phyloP scores from a whole-genome alignment of 2,329 filamentous ascomycete species.

The Xylariales sp. region DNA sequence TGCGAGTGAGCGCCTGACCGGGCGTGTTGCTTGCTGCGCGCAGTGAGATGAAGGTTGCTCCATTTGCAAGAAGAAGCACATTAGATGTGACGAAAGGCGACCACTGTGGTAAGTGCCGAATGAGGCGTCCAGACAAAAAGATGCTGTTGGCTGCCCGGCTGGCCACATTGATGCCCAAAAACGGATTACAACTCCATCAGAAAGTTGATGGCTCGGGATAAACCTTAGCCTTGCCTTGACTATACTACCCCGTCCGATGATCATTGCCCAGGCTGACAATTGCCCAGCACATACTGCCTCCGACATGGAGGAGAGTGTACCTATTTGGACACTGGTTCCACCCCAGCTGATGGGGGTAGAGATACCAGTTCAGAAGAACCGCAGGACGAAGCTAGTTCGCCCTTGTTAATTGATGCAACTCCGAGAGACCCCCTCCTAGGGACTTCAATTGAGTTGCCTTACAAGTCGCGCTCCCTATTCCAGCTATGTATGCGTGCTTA shows the following conservation, averaged over 20 bases:
- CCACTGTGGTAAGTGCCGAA: conserved; percentile 35
- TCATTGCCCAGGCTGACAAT: conserved; percentile 10
- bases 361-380: conserved; percentile 15
- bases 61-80: conserved; percentile 35
- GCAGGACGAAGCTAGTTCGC: conserved; percentile 12
- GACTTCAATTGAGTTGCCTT: conserved; percentile 24
- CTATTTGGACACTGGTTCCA: conserved; percentile 20
- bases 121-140: neutral
- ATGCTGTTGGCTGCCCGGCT: no score
- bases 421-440: conserved; percentile 23
- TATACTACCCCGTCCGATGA: neutral
- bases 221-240: no score
- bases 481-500: conserved; percentile 27
- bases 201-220: no score
- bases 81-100: conserved; percentile 40
- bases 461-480: conserved; percentile 29
- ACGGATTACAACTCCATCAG: no score
- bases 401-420: conserved; percentile 13
- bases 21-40: conserved; percentile 1
- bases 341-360: conserved; percentile 11
- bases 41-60: conserved; percentile 25
- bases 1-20: neutral
- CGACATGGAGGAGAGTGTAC: conserved; percentile 38
- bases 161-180: no score
- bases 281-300: conserved; percentile 37